Evolutionary conservation across 2,329 filamentous ascomycete genomes (phyloP), one percentile per base, ranked within the genome.

Genomic region (Talaromyces albobiverticillius): DNA sequence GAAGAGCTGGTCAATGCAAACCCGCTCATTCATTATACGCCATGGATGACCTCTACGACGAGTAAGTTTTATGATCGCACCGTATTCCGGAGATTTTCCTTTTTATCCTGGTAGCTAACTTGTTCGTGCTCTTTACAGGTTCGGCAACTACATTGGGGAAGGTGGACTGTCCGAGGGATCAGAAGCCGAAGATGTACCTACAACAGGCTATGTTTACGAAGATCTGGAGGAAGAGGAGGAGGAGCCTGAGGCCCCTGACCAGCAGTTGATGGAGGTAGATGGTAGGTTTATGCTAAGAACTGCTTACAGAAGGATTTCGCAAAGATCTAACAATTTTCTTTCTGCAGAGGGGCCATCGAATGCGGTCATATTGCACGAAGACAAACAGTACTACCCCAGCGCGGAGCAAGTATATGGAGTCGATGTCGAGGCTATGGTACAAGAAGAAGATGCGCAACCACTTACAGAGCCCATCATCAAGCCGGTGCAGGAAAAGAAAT

Each of bases 301-400:
- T 43, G 38, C n/a, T 32, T 38, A 29, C 10, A 32, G 46, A 23
- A n/a, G 20, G 22, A 8, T n/a, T n/a, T n/a, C n/a, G 22, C 57
- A 52, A 53, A 69, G 72, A 55, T 72, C 56, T 55, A 22, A 54
- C 46, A 10, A 48, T 49, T n/a, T 54, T 58, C 14, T 16, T 10
- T 60, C 82, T 52, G 84, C 90, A 71, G 87, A 92, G 46, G 91
- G 89, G 13, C 89, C 93, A 3, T 96, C 92, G 4, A 99, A 97
- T 71, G 93, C 94, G 49, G 91, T 99, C n/a, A 83, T 99, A 55
- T 82, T 99, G 43, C 94, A 99, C 75, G 94, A 99, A 79, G 94
- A 99, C 76, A 99, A 99, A 73, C 94, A 97, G 71, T 99, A 99
- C 74, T 99, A 99, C 69, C 94, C 94, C 26, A 96, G 92, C n/a